phyloP scores from a whole-genome alignment of 225 moss, liverwort and hornwort genomes.

The Ulota crispa region DNA sequence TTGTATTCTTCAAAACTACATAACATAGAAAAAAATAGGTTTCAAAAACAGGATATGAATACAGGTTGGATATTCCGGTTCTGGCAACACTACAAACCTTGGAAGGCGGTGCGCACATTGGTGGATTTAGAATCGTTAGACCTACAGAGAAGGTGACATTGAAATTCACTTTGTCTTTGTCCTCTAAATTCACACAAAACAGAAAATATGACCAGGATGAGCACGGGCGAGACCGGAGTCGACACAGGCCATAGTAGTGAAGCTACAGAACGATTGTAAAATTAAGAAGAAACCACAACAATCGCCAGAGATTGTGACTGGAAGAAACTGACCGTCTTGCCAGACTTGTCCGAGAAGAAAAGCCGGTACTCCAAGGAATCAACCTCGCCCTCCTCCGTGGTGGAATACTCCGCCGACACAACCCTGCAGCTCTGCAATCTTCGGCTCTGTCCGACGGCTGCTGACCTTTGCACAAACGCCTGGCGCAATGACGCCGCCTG shows the following conservation, averaged over 20 bases:
- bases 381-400: conserved; percentile 60
- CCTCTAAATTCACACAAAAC: background rate
- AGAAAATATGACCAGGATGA: background rate
- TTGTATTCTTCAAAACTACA: background rate
- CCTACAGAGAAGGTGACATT: background rate
- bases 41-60: background rate
- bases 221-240: background rate
- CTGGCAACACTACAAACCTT: background rate
- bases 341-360: conserved; percentile 53
- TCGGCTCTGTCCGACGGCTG: conserved; percentile 19
- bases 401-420: conserved; percentile 45
- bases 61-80: background rate
- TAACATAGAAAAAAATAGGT: background rate
- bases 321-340: conserved; percentile 10
- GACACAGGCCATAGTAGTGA: background rate
- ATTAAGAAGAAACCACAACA: background rate
- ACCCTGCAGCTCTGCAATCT: conserved; percentile 38
- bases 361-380: conserved; percentile 80
- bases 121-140: background rate
- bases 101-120: background rate
- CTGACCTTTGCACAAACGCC: conserved; percentile 17
- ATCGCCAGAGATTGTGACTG: background rate
- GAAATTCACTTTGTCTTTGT: background rate
- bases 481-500: conserved; percentile 34
- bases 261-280: background rate